Conservation (phyloP, 805 yeast genomes). For the Yarrowia sp. region DNA sequence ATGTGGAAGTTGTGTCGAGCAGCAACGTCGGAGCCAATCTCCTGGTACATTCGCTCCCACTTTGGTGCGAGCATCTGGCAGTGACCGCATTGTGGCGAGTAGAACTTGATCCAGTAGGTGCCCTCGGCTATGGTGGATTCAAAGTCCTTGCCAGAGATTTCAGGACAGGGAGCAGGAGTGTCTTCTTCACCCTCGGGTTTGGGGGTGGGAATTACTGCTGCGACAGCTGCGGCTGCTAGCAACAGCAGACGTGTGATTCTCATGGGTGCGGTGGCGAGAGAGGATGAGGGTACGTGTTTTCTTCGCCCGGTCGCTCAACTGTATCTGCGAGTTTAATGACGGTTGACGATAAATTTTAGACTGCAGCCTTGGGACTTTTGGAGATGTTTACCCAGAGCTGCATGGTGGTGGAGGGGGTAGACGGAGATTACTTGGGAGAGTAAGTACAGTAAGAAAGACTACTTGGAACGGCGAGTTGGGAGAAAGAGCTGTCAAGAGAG, state of each 20-base stretch:
- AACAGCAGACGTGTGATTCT: constrained; percentile 27
- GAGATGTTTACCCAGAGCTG: constrained; percentile 6
- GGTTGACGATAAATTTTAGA: background rate
- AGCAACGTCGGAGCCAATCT: constrained; percentile 53
- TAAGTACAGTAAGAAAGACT: background rate
- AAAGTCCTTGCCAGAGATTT: constrained; percentile 58
- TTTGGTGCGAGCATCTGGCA: constrained; percentile 80
- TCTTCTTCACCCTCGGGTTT: background rate
- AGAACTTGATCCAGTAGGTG: constrained; percentile 83
- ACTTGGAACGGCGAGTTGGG: constrained; percentile 12
- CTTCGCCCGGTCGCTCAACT: background rate
- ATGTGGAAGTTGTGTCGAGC: constrained; percentile 61
- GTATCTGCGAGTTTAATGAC: constrained; percentile 3
- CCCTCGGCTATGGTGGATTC: constrained; percentile 59
- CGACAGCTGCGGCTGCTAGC: constrained; percentile 22
- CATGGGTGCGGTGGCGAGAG: background rate
- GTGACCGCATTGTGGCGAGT: constrained; percentile 87
- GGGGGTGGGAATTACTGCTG: constrained; percentile 22
- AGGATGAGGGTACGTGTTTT: background rate
- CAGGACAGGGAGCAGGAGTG: constrained; percentile 6
- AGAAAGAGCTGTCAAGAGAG: constrained; percentile 5
- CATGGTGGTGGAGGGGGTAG: background rate
- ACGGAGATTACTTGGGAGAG: background rate
- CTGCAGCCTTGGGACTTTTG: constrained; percentile 13
- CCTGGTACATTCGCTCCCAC: constrained; percentile 73